Evolutionary conservation across 768 basidiomycete genomes (phyloP).

Genomic region (Leucosporidium creatinivorum): DNA sequence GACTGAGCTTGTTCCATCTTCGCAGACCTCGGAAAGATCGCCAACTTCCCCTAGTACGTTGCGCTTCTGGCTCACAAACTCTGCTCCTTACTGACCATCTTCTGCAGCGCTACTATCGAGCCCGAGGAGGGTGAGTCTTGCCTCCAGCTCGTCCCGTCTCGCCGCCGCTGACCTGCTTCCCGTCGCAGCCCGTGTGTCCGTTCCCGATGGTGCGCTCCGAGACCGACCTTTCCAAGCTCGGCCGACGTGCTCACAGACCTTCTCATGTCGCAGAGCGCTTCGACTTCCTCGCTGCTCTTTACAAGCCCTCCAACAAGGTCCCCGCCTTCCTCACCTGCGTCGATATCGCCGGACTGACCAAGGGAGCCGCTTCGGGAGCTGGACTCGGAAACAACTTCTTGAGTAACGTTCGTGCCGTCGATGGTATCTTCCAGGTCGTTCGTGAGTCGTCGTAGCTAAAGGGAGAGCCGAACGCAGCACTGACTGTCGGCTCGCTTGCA

Average conservation of each 20-base stretch:
- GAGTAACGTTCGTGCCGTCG: conserved; percentile 94
- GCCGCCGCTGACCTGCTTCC: neutral
- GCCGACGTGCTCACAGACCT: neutral
- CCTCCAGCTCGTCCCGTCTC: conserved; percentile 4
- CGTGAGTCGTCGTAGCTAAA: conserved; percentile 44
- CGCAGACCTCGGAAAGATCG: conserved; percentile 41
- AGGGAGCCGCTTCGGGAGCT: conserved; percentile 96
- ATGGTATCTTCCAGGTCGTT: conserved; percentile 97
- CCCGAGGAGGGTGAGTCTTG: conserved; percentile 16
- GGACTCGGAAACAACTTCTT: conserved; percentile 97
- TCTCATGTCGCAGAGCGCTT: conserved; percentile 52
- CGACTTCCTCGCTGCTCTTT: conserved; percentile 83
- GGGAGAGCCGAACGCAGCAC: neutral
- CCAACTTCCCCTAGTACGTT: conserved; percentile 80
- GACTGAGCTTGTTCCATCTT: neutral
- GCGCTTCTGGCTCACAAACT: conserved; percentile 37
- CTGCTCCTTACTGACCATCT: neutral
- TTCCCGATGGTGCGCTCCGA: conserved; percentile 58
- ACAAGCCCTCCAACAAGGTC: conserved; percentile 80
- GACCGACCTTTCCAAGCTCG: accelerated
- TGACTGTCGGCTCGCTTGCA: neutral
- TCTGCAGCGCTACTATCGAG: conserved; percentile 26
- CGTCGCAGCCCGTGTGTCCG: conserved; percentile 72
- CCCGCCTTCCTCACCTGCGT: conserved; percentile 96
- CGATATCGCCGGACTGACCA: conserved; percentile 96